Evolutionary conservation across 495 filamentous ascomycete species (phyloP).

Genomic region (Lepraria neglecta): DNA sequence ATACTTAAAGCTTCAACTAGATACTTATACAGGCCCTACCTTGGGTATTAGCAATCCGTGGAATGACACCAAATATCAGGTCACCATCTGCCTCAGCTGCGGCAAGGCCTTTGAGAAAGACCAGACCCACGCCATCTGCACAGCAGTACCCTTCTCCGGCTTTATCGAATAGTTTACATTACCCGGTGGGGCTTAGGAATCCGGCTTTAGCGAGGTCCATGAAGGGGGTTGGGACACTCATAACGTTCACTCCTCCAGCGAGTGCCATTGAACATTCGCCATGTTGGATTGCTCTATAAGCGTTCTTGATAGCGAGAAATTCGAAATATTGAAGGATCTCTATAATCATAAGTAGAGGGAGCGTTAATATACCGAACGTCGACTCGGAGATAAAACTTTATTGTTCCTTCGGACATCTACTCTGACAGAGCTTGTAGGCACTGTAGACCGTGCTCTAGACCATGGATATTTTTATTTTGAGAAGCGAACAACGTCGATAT

Average conservation of each 20-base stretch:
- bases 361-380: conserved; percentile 28
- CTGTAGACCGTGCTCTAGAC: neutral
- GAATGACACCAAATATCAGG: conserved; percentile 54
- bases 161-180: conserved; percentile 57
- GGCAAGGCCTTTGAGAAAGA: conserved; percentile 50
- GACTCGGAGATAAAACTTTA: conserved; percentile 5
- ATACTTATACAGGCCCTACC: no score
- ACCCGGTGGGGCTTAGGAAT: conserved; percentile 43
- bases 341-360: conserved; percentile 28
- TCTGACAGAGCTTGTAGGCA: neutral
- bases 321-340: conserved; percentile 33
- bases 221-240: conserved; percentile 25
- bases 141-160: conserved; percentile 38
- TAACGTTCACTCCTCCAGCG: conserved; percentile 36
- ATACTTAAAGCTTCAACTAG: no score
- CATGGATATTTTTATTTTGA: neutral
- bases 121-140: conserved; percentile 33
- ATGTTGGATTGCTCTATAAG: conserved; percentile 29
- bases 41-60: conserved; percentile 53
- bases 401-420: neutral
- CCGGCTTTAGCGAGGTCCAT: conserved; percentile 37
- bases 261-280: conserved; percentile 37
- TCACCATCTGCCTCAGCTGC: conserved; percentile 57
- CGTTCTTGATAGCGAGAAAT: conserved; percentile 31
- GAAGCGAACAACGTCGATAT: neutral